Base-by-base conservation (phyloP, 208 protist genomes). In the Leishmania arabica region DNA sequence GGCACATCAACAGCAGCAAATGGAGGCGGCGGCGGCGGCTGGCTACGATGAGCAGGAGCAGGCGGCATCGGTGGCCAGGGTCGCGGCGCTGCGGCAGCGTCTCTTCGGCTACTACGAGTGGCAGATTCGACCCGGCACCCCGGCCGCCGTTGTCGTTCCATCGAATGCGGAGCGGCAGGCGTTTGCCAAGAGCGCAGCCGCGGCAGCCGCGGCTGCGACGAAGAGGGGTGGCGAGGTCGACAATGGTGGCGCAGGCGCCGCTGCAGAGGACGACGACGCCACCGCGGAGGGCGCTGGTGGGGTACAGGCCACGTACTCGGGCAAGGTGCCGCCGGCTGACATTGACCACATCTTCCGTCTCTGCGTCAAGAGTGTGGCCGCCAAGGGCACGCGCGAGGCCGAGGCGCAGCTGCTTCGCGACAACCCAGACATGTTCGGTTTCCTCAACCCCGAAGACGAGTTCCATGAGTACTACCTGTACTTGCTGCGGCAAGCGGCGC, bases 381-480 rank as follows among this genome's bases (percentile, higher is more conserved):
- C 91, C 62, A 91, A 86, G 49, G 84, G 86, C 60, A 91, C 87
- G 4, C 91, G 95, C 40, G 91, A 95, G 65, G 82, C 90, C 19
- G 95, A 98, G 86, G 88, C 86, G 15, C 84, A 84, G 64, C 91
- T 98, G 78, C 88, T 98, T 75, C 88, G 91, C 31, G 88, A 90
- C 71, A 89, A 94, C 72, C 89, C 91, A 2, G 88, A 92, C 40
- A 79, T 91, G 42, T 98, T 98, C 81, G 81, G 71, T 72, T 98
- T 98, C 79, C 86, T 98, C 15, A 86, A 97, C 78, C 92, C 93
- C 5, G 92, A 93, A 58, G 87, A 98, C 77, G 89, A 94, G 73
- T 97, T 90, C 78, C 95, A 98, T 87, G 91, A 86, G 80, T 98
- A 95, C 80, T 98, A 98, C 82, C 85, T 98, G 19, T 95, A 92